Conservation (phyloP, 208 protist genomes). For the Leishmania arabica region DNA sequence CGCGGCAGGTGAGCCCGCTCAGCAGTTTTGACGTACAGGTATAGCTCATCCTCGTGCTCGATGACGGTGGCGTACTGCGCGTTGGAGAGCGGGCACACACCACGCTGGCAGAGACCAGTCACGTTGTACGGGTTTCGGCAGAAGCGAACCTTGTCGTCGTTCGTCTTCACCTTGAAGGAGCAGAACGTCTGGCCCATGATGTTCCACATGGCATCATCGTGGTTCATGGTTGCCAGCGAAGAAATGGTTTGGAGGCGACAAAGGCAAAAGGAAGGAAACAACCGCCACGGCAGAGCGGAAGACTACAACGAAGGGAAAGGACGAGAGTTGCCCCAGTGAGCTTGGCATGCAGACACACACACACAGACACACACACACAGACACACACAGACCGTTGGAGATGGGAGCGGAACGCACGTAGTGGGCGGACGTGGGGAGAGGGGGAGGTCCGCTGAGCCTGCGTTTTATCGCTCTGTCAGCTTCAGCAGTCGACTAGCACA, state of each 20-base stretch:
- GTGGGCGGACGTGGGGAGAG: neutral
- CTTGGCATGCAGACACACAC: neutral
- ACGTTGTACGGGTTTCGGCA: conserved; percentile 99
- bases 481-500: neutral
- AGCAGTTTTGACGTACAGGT: conserved; percentile 99
- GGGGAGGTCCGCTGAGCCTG: neutral
- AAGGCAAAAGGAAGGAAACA: neutral
- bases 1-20: conserved; percentile 98
- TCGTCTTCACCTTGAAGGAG: conserved; percentile 93
- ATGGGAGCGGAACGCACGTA: neutral
- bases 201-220: conserved; percentile 94
- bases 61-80: conserved; percentile 98
- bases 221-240: conserved; percentile 75
- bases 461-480: neutral
- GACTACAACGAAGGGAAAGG: neutral
- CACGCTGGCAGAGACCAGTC: conserved; percentile 97
- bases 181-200: conserved; percentile 93
- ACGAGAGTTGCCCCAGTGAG: neutral
- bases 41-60: conserved; percentile 97
- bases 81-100: conserved; percentile 98
- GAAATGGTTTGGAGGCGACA: neutral
- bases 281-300: neutral
- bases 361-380: neutral
- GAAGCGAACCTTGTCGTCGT: conserved; percentile 96
- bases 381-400: neutral